phyloP scores from a whole-genome alignment of 805 yeast genomes.

The Metschnikowia matae region DNA sequence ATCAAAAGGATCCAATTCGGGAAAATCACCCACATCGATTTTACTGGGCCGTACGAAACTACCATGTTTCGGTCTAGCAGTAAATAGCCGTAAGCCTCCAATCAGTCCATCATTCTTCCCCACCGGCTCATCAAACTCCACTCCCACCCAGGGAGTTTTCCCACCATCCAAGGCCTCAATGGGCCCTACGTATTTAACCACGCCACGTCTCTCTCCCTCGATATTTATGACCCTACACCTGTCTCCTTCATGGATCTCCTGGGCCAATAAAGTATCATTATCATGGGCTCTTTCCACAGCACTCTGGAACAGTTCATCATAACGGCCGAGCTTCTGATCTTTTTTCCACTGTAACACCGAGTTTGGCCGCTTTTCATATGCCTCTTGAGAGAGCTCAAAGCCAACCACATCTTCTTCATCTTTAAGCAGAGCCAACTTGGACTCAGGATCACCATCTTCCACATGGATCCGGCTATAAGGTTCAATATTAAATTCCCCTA shows the following conservation, averaged over 20 bases:
- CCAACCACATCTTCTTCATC: conserved; percentile 28
- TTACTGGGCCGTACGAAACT: conserved; percentile 69
- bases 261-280: conserved; percentile 10
- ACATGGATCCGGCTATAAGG: conserved; percentile 54
- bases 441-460: conserved; percentile 50
- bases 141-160: conserved; percentile 68
- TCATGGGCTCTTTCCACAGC: conserved; percentile 16
- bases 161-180: conserved; percentile 56
- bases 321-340: conserved; percentile 64
- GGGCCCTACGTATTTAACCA: conserved; percentile 64
- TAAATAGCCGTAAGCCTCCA: conserved; percentile 57
- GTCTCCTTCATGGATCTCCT: conserved; percentile 41
- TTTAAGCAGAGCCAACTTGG: conserved; percentile 41
- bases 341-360: conserved; percentile 79
- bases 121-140: conserved; percentile 77
- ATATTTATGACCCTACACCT: conserved; percentile 50
- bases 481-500: conserved; percentile 26
- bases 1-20: conserved; percentile 43
- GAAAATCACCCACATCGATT: conserved; percentile 68
- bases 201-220: conserved; percentile 60
- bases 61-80: conserved; percentile 59
- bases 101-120: conserved; percentile 85
- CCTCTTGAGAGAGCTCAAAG: conserved; percentile 52
- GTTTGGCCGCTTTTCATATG: conserved; percentile 55
- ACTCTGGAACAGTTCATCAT: conserved; percentile 41